Percentiles rank a stretch among this genome's conserved stretches.
phyloP scores from a whole-genome alignment of 2,329 filamentous ascomycete genomes.

The Dactylonectria estremocensis region DNA sequence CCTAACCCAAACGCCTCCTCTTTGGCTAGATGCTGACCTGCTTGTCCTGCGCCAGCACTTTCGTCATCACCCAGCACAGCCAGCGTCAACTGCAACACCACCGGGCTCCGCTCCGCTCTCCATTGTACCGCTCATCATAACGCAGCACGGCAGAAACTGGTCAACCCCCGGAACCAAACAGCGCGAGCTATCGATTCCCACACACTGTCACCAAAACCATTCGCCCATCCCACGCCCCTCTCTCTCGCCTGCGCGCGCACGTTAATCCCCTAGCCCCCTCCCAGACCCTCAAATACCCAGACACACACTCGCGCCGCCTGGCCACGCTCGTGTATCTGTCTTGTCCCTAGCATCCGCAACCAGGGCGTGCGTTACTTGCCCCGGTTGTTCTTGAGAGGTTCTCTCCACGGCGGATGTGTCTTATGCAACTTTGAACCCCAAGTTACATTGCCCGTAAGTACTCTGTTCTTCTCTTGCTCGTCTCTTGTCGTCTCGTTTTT shows the following conservation, averaged over 20 bases:
- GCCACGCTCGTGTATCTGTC: constrained; percentile 45
- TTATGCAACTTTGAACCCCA: constrained; percentile 48
- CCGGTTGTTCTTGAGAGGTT: constrained; percentile 43
- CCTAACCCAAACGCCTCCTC: constrained; percentile 27
- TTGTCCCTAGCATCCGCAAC: constrained; percentile 43
- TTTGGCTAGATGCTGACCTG: constrained; percentile 30
- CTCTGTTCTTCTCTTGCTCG: constrained; percentile 34
- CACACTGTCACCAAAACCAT: constrained; percentile 28
- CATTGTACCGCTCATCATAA: constrained; percentile 18
- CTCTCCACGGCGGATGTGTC: constrained; percentile 43
- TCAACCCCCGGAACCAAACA: constrained; percentile 28
- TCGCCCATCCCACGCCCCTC: constrained; percentile 34
- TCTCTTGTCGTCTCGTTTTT: constrained; percentile 36
- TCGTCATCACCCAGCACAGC: constrained; percentile 27
- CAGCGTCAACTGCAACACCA: constrained; percentile 25
- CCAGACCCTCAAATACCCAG: constrained; percentile 44
- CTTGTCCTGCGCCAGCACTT: constrained; percentile 26
- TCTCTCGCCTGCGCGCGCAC: constrained; percentile 34
- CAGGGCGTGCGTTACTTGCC: constrained; percentile 43
- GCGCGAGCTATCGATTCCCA: constrained; percentile 26
- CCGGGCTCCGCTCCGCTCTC: constrained; percentile 26
- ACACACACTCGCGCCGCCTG: constrained; percentile 42
- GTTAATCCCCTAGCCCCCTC: constrained; percentile 34
- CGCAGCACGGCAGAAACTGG: constrained; percentile 27
- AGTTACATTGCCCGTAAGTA: constrained; percentile 56